Evolutionary conservation across 2,329 filamentous ascomycete genomes (phyloP).

Genomic region (Fusarium nelsonii): DNA sequence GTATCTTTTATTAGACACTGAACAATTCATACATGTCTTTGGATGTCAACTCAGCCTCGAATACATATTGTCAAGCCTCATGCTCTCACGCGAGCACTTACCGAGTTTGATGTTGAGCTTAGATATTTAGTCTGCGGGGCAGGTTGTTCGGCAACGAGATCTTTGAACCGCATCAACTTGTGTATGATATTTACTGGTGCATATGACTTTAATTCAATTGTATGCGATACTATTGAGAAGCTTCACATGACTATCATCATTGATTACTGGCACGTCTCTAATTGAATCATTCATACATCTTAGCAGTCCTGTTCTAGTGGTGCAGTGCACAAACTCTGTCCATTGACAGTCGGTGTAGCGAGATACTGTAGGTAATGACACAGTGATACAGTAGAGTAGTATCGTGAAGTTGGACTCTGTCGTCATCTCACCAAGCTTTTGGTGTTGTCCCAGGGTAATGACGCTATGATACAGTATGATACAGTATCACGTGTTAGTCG

Average conservation of each 20-base stretch:
- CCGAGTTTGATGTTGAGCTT: background rate
- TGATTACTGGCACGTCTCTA: background rate
- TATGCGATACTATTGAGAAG: background rate
- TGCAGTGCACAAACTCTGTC: background rate
- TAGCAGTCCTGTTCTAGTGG: background rate
- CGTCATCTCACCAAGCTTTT: constrained; percentile 24
- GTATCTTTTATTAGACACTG: background rate
- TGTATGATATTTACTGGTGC: background rate
- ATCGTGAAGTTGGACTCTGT: constrained; percentile 29
- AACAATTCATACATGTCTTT: too few relatives aligned
- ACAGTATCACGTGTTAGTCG: constrained; percentile 45
- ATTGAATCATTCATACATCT: background rate
- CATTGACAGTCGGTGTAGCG: background rate
- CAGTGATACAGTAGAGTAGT: constrained; percentile 5
- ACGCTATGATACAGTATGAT: constrained; percentile 18
- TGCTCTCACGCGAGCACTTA: background rate
- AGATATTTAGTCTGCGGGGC: background rate
- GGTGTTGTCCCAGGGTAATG: constrained; percentile 30
- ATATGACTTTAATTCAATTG: background rate
- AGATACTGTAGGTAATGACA: background rate
- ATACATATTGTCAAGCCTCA: background rate
- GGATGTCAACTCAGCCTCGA: too few relatives aligned
- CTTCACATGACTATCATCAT: background rate
- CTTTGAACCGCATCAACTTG: background rate
- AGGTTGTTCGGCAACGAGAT: background rate